These are phyloP conservation scores for Fremontodendron californicum DNA, from an alignment of 345 rosid genomes.

Conservation along the genomic window DNA sequence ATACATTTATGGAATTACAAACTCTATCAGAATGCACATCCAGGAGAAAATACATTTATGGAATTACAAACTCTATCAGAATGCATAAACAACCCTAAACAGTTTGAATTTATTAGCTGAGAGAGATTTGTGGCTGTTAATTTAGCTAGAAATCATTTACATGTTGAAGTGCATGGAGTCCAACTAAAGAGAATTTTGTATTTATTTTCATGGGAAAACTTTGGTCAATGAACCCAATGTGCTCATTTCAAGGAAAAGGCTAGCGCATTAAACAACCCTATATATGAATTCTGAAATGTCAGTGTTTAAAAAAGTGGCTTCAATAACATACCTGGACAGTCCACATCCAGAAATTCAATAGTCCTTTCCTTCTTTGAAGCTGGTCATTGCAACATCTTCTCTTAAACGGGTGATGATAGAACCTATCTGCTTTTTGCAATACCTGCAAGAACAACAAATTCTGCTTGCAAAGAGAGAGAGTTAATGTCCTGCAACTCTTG, in stretches of 20 bases:
- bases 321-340: conserved; percentile 1
- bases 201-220: not conserved
- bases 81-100: not conserved
- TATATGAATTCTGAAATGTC: not conserved
- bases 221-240: not conserved
- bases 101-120: not conserved
- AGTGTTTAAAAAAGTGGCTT: not conserved
- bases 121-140: not conserved
- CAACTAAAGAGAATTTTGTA: not conserved
- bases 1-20: not conserved
- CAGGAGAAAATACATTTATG: not conserved
- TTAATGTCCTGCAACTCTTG: not conserved
- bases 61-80: not conserved
- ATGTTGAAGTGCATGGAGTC: not conserved
- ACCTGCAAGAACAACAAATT: not conserved
- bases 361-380: not conserved
- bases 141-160: not conserved
- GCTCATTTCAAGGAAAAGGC: not conserved
- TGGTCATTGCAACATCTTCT: not conserved
- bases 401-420: not conserved
- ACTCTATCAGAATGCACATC: not conserved
- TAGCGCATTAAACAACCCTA: not conserved
- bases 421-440: not conserved
- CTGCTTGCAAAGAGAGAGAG: not conserved
- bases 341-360: not conserved